phyloP scores from a whole-genome alignment of 495 filamentous ascomycete species.

The Penicillium flavigenum region DNA sequence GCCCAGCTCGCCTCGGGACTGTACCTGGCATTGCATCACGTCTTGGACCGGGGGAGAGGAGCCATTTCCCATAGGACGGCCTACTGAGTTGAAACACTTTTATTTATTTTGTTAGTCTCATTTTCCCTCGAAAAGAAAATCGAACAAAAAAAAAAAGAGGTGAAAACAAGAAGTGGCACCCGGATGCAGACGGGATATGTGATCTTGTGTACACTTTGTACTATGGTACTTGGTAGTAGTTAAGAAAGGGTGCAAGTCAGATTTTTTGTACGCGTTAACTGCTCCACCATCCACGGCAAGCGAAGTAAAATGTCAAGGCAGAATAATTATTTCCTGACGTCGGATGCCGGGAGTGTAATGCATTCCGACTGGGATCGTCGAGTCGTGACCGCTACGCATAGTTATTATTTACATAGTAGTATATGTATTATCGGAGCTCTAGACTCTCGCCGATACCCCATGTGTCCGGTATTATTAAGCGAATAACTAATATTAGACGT shows the following conservation, averaged over 20 bases:
- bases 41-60: background rate
- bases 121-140: background rate
- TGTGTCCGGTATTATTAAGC: background rate
- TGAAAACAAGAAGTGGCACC: conserved; percentile 18
- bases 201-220: conserved; percentile 6
- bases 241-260: background rate
- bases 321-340: conserved; percentile 4
- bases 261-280: conserved; percentile 19
- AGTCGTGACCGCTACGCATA: background rate
- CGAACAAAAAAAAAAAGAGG: background rate
- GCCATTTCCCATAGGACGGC: conserved; percentile 13
- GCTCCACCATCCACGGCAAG: conserved; percentile 18
- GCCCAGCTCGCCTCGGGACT: conserved; percentile 19
- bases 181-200: conserved; percentile 27
- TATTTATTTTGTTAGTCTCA: background rate
- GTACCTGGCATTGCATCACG: conserved; percentile 24
- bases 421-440: background rate
- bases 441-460: background rate
- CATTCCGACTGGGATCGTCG: conserved; percentile 2
- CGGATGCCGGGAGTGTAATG: background rate
- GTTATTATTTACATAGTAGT: background rate
- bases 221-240: background rate
- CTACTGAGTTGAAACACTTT: background rate
- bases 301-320: conserved; percentile 4
- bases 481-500: background rate